These are phyloP conservation scores for Apiotrichum mycotoxinovorans DNA, from an alignment of 1,284 basidiomycete species.

Conservation along the genomic window DNA sequence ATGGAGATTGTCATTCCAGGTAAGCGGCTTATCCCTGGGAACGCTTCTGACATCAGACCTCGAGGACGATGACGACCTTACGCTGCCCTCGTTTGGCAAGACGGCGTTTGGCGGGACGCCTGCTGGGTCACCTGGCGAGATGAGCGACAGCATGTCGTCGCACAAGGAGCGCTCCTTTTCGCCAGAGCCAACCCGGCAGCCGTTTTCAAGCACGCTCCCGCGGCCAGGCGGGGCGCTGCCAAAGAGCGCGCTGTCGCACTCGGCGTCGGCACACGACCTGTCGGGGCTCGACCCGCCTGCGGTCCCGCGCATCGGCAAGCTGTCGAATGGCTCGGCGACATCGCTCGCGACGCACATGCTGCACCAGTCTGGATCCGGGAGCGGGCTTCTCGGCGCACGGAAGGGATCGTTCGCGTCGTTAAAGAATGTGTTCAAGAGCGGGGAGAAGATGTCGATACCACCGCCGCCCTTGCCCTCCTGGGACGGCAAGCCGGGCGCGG, in stretches of 20 bases:
- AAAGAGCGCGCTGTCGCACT: constrained; percentile 4
- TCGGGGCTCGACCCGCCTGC: constrained; percentile 1
- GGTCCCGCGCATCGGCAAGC: constrained; percentile 31
- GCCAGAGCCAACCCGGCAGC: background rate
- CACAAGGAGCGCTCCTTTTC: background rate
- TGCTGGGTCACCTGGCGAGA: constrained; percentile 30
- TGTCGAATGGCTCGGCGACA: constrained; percentile 48
- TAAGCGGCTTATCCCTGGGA: constrained; percentile 9
- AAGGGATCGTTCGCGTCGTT: constrained; percentile 79
- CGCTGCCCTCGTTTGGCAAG: constrained; percentile 33
- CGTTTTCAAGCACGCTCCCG: background rate
- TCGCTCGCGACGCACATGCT: constrained; percentile 43
- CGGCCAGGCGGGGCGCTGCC: background rate
- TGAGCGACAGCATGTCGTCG: background rate
- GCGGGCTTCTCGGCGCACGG: constrained; percentile 52
- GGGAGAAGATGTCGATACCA: constrained; percentile 14
- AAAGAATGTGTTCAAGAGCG: constrained; percentile 75
- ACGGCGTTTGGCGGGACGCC: constrained; percentile 20
- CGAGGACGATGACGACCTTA: constrained; percentile 45
- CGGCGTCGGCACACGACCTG: constrained; percentile 15
- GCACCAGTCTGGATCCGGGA: constrained; percentile 8
- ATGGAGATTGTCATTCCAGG: constrained; percentile 47
- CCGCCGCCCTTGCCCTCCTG: constrained; percentile 36
- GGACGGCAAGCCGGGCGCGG: constrained; percentile 21
- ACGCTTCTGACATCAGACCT: constrained; percentile 24